Evolutionary conservation across 202 grass and related monocot species (phyloP), one percentile per base, ranked within the genome.

Genomic region (Digitaria exilis): DNA sequence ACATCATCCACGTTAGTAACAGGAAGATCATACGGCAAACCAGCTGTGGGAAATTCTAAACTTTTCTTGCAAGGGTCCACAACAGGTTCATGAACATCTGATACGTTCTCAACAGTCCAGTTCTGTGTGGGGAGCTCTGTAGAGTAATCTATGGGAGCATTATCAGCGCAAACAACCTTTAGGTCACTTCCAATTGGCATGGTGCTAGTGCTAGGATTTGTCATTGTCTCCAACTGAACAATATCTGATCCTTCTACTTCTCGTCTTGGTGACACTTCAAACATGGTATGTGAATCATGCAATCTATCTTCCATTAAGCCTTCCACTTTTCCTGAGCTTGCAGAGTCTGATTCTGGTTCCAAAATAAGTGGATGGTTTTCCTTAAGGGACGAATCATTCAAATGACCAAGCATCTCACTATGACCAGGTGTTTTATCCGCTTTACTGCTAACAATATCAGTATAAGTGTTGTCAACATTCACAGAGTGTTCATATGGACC

Each of bases 21-120:
- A 83, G 52, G 43, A 62, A 75, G 43, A 68, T 80, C 75, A 75
- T 83, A 61, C 25, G 74, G 58, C 39, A 75, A 74, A 75, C 60
- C 60, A 79, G 26, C 60, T 79, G 57, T 5, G n/a, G 60, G 37
- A 77, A 15, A 60, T 61, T 51, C 32, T 79, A 44, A 51, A 59
- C 8, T 45, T 66, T 71, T 45, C 31, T 73, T 68, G 78, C 31
- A 82, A 19, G 44, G 60, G 59, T 52, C 68, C 11, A 74, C 88
- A 86, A 69, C 50, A 83, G 67, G 28, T 9, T 55, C 21, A 35
- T 69, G 75, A 79, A 49, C 52, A 63, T 63, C 52, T 62, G 50
- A 35, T 37, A 55, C 62, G 70, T 60, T 75, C 65, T 61, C 35
- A 79, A 69, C 51, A 83, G 61, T 31, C 13, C 30, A 55, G 76